A percentile compares a stretch with the other conserved stretches of the same genome.
Conservation (phyloP, 371 early-diverging fungal genomes). For the Furculomyces boomerangus region DNA sequence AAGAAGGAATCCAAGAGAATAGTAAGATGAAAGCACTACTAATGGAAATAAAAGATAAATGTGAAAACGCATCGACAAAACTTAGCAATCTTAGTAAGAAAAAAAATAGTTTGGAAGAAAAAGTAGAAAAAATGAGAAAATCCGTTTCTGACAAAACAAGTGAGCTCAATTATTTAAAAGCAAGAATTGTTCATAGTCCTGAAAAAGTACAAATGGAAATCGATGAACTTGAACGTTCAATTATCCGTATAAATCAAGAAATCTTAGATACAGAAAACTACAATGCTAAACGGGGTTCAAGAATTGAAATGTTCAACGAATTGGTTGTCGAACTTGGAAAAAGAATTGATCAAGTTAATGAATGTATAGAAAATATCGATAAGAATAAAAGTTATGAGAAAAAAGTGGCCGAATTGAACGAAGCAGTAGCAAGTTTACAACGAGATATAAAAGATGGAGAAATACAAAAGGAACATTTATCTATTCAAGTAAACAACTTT, state of each 20-base stretch:
- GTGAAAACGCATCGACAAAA: too few relatives aligned
- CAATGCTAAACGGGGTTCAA: background rate
- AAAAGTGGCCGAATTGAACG: background rate
- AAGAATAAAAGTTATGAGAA: background rate
- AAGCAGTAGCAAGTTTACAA: background rate
- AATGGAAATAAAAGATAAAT: too few relatives aligned
- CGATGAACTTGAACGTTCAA: slow-evolving; percentile 26
- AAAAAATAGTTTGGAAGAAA: slow-evolving; percentile 10
- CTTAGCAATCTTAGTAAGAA: too few relatives aligned
- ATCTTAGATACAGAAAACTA: slow-evolving; percentile 20
- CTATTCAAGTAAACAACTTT: too few relatives aligned
- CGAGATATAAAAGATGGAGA: background rate
- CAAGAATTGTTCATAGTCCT: slow-evolving; percentile 39
- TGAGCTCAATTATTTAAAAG: slow-evolving; percentile 26
- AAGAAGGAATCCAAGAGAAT: background rate
- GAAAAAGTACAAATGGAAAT: slow-evolving; percentile 40
- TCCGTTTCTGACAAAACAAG: slow-evolving; percentile 26
- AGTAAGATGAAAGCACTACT: too few relatives aligned
- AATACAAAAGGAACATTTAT: background rate
- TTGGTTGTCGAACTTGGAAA: background rate
- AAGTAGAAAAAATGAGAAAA: slow-evolving; percentile 19
- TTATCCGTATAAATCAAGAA: slow-evolving; percentile 18
- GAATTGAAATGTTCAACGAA: background rate
- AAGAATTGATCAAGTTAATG: background rate
- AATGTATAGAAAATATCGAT: background rate